These are phyloP conservation scores for Macrolepiota fuliginosa DNA, from an alignment of 768 basidiomycete genomes.

Conservation along the genomic window DNA sequence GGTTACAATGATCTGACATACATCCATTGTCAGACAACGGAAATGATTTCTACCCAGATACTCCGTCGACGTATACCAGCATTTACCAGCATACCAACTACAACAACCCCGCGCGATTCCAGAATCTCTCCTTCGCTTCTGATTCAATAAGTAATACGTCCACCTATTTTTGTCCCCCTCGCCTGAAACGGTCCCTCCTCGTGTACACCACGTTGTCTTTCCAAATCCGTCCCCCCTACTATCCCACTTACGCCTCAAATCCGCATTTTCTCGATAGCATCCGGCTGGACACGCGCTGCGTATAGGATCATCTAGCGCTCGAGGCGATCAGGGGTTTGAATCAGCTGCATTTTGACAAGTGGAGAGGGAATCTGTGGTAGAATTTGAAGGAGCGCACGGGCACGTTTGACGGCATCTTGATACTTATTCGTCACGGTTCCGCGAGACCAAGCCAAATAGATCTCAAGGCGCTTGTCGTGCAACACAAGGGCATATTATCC, in stretches of 20 bases:
- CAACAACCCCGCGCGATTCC: conserved; percentile 1
- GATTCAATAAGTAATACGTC: neutral
- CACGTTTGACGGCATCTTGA: neutral
- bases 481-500: neutral
- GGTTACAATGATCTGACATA: neutral
- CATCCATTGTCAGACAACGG: neutral
- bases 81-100: neutral
- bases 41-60: neutral
- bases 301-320: neutral
- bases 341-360: neutral
- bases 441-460: neutral
- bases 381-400: neutral
- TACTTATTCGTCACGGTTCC: neutral
- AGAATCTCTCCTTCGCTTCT: conserved; percentile 8
- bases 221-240: conserved; percentile 7
- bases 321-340: neutral
- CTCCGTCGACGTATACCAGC: neutral
- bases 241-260: neutral
- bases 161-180: neutral
- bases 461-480: neutral
- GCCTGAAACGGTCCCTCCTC: conserved; percentile 11
- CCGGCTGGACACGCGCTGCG: neutral
- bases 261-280: neutral
- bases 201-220: conserved; percentile 14
- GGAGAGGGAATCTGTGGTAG: neutral